phyloP scores from a whole-genome alignment of 2,329 filamentous ascomycete genomes.

The Chaetomiaceae sp. region DNA sequence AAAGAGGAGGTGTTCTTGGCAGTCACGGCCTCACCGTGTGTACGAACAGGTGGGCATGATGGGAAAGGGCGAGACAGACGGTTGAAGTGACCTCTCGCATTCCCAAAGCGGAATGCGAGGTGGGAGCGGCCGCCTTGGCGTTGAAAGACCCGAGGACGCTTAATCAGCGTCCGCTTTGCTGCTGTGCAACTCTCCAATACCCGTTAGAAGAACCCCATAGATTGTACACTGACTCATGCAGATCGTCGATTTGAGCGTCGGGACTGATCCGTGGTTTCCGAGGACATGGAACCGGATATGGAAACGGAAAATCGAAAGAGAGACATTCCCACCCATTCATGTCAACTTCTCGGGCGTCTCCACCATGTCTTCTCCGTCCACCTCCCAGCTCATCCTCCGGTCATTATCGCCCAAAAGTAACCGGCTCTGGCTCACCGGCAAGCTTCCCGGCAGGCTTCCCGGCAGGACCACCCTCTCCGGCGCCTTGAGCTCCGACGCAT shows the following conservation, averaged over 20 bases:
- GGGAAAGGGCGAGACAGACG: background rate
- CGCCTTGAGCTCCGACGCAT: background rate
- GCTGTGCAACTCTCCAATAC: no score
- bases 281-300: no score
- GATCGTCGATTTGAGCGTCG: no score
- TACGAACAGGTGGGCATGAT: background rate
- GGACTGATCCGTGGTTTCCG: no score
- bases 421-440: slow-evolving; percentile 6
- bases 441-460: background rate
- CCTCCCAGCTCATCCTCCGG: slow-evolving; percentile 14
- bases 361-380: slow-evolving; percentile 5
- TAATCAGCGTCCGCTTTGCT: no score
- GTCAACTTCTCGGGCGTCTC: slow-evolving; percentile 4
- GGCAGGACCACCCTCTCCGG: background rate
- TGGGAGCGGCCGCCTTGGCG: slow-evolving; percentile 1
- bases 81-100: slow-evolving; percentile 4
- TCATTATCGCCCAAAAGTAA: slow-evolving; percentile 19
- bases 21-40: background rate
- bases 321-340: no score
- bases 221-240: no score
- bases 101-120: slow-evolving; percentile 3
- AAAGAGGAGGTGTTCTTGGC: background rate
- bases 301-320: no score
- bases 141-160: background rate
- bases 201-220: no score